Percentiles rank a stretch among this genome's conserved stretches.
phyloP scores from a whole-genome alignment of 2,329 filamentous ascomycete species.

The Trichoderma lentiforme region DNA sequence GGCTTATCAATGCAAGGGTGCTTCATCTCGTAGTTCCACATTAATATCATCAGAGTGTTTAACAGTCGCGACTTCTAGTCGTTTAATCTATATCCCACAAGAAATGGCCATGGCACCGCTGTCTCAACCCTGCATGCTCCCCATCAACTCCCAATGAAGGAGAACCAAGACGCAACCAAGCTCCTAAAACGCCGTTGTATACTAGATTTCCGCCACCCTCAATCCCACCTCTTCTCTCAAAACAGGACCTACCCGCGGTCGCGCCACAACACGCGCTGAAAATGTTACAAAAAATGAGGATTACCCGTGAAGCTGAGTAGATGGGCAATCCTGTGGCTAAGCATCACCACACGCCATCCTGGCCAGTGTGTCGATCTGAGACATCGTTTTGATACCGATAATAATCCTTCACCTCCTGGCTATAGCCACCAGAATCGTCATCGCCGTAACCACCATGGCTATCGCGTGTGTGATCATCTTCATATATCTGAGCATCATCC shows the following conservation, averaged over 20 bases:
- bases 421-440: slow-evolving; percentile 38
- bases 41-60: not conserved
- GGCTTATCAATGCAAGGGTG: not conserved
- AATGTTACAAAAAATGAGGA: not conserved
- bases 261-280: not conserved
- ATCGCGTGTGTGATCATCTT: slow-evolving; percentile 46
- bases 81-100: not conserved
- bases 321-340: not conserved
- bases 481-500: slow-evolving; percentile 52
- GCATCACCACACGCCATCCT: slow-evolving; percentile 44
- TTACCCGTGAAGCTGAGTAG: not conserved
- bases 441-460: slow-evolving; percentile 34
- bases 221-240: slow-evolving; percentile 18
- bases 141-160: slow-evolving; percentile 10
- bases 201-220: slow-evolving; percentile 24
- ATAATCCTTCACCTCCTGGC: slow-evolving; percentile 40
- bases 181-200: slow-evolving; percentile 36
- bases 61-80: not conserved
- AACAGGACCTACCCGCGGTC: not conserved
- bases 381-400: slow-evolving; percentile 38
- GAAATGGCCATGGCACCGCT: not conserved
- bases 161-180: slow-evolving; percentile 21
- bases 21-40: not conserved
- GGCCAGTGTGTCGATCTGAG: slow-evolving; percentile 35
- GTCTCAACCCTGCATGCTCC: not conserved